phyloP scores from a whole-genome alignment of 176 grass and related monocot genomes.

The Cocos nucifera region DNA sequence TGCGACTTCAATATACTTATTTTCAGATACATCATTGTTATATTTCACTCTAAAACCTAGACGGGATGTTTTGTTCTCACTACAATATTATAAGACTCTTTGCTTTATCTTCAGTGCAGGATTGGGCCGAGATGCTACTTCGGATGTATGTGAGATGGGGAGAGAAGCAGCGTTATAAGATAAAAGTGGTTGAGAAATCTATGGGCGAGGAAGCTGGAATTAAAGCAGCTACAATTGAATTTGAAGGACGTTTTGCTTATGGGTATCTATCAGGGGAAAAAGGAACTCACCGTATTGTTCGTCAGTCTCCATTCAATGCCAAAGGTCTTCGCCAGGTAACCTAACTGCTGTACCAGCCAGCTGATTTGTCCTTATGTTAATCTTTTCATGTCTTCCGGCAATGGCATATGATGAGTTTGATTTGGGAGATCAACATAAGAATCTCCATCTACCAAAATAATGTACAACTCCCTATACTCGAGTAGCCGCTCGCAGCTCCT shows the following conservation, averaged over 20 bases:
- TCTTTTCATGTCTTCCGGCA: no score
- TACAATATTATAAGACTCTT: slow-evolving; percentile 27
- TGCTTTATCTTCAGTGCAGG: slow-evolving; percentile 63
- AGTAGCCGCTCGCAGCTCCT: no score
- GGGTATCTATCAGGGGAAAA: slow-evolving; percentile 96
- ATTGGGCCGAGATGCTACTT: slow-evolving; percentile 94
- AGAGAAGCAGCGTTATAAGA: slow-evolving; percentile 90
- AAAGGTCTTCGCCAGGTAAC: slow-evolving; percentile 96
- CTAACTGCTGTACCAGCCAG: not conserved
- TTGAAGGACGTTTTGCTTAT: slow-evolving; percentile 80
- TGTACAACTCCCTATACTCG: no score
- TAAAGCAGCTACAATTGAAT: slow-evolving; percentile 83
- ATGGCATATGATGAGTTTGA: no score
- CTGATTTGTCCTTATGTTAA: not conserved
- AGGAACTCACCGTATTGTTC: slow-evolving; percentile 93
- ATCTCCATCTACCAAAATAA: no score
- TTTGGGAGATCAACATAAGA: no score
- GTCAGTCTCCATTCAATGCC: slow-evolving; percentile 89
- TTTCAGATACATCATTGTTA: no score
- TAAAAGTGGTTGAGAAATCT: slow-evolving; percentile 79
- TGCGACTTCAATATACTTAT: no score
- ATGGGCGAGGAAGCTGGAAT: slow-evolving; percentile 90
- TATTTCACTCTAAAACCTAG: no score
- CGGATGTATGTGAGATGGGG: slow-evolving; percentile 94
- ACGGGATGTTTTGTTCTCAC: not conserved